phyloP scores from a whole-genome alignment of 2,329 filamentous ascomycete genomes.

The Colletotrichum phormii region DNA sequence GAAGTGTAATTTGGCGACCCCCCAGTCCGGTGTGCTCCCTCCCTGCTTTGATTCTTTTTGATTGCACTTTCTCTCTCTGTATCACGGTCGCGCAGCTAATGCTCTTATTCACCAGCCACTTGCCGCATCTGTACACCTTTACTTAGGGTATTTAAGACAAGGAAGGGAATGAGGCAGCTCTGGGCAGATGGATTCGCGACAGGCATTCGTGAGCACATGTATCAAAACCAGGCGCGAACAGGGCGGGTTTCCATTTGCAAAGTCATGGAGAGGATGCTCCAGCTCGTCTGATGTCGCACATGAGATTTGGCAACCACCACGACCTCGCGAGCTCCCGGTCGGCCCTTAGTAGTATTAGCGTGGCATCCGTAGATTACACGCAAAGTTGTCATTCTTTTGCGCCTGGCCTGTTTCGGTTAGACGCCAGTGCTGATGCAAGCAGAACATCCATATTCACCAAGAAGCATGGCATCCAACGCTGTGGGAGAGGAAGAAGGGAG shows the following conservation, averaged over 20 bases:
- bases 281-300: conserved; percentile 13
- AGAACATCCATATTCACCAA: not conserved
- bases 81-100: not conserved
- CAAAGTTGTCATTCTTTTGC: not conserved
- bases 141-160: not conserved
- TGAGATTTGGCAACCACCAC: not conserved
- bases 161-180: not conserved
- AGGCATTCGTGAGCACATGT: not conserved
- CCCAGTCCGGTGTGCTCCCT: not conserved
- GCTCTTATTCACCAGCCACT: not conserved
- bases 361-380: not conserved
- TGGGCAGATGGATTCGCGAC: no score
- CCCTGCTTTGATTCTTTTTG: not conserved
- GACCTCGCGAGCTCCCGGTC: not conserved
- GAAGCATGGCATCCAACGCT: no score
- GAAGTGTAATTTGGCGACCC: conserved; percentile 26
- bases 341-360: not conserved
- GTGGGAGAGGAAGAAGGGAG: not conserved
- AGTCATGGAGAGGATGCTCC: conserved; percentile 1
- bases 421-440: not conserved
- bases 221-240: not conserved
- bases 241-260: not conserved
- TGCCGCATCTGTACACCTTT: not conserved
- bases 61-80: not conserved
- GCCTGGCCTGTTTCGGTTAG: not conserved